Base-by-base conservation (phyloP, 371 early-diverging fungal species). In the Mucor racemosus region DNA sequence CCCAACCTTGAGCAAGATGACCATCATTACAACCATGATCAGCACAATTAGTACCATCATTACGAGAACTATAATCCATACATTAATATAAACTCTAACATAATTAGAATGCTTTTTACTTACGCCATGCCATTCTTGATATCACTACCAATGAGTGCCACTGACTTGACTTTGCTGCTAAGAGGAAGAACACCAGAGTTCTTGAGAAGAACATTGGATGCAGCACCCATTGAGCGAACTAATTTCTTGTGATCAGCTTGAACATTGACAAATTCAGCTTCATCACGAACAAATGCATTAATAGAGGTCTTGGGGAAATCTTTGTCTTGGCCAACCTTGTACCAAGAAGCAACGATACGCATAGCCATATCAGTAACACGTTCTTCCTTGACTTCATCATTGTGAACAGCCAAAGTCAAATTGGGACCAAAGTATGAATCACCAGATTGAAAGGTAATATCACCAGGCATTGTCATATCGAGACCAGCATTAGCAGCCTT, bases 1-100 rank as follows among this genome's bases (percentile, higher is more conserved):
- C 90, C 88, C 89, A 88, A 19, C 89, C 89, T 68, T 81, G 77
- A 44, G 88, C 86, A 17, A 90, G 68, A 8, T 82, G 84, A 15
- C 88, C 90, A 17, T 44, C 59, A 35, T 59, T 66, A 58, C 77
- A 78, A 6, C 74, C 75, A 33, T 70, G 70, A 60, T 74, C 72
- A 21, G 39, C 44, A n/a, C 77, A 78, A 3, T 66, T 57, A 14
- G 72, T 72, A 9, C 66, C 36, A 14, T 73, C 74, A 11, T 67
- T 74, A 56, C 53, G 26, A 26, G 26, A 26, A 26, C 26, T 26
- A 26, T 26, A 26, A 26, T 26, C 26, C 26, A 26, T 26, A 26
- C 26, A 26, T 26, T 26, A 26, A 26, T 26, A 26, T 26, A 26
- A 26, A 26, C 26, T 26, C 26, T 1, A 26, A 26, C 26, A 34